These are phyloP conservation scores for Gossypium schwendimanii DNA, from an alignment of 441 rosid genomes.

Conservation along the genomic window DNA sequence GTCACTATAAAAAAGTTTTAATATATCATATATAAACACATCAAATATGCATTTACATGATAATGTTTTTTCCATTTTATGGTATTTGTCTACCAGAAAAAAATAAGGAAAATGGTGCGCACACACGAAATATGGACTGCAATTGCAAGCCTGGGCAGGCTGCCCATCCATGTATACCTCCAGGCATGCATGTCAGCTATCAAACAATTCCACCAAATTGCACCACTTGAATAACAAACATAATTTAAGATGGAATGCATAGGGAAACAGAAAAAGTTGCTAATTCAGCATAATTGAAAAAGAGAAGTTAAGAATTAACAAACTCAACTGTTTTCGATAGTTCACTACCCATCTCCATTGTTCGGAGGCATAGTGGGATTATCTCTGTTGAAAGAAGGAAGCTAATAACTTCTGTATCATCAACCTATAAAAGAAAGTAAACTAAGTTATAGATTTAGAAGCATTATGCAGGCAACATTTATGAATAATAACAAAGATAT, in stretches of 20 bases:
- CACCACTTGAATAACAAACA: not conserved
- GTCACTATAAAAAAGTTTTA: not conserved
- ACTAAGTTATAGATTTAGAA: not conserved
- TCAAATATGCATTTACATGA: not conserved
- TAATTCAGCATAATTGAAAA: not conserved
- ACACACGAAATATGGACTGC: not conserved
- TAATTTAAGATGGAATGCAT: constrained; percentile 5
- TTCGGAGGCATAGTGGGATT: constrained; percentile 85
- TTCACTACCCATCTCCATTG: constrained; percentile 99
- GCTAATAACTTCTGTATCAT: constrained; percentile 94
- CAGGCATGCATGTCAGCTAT: not conserved
- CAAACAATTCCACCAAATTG: not conserved
- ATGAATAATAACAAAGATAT: not conserved
- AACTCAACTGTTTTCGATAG: constrained; percentile 87
- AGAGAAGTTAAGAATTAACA: constrained; percentile 4
- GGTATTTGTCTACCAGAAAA: too few species aligned
- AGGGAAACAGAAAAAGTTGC: constrained; percentile 1
- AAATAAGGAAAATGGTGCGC: not conserved
- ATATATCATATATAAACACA: not conserved
- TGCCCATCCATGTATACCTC: not conserved
- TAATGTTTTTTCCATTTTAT: not conserved
- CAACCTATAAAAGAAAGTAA: constrained; percentile 50
- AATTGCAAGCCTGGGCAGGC: not conserved
- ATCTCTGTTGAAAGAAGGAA: constrained; percentile 96
- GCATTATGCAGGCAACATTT: not conserved